A percentile compares a stretch with the other conserved stretches of the same genome.
phyloP scores from a whole-genome alignment of 176 grass and related monocot species.

The Oryza nivara region DNA sequence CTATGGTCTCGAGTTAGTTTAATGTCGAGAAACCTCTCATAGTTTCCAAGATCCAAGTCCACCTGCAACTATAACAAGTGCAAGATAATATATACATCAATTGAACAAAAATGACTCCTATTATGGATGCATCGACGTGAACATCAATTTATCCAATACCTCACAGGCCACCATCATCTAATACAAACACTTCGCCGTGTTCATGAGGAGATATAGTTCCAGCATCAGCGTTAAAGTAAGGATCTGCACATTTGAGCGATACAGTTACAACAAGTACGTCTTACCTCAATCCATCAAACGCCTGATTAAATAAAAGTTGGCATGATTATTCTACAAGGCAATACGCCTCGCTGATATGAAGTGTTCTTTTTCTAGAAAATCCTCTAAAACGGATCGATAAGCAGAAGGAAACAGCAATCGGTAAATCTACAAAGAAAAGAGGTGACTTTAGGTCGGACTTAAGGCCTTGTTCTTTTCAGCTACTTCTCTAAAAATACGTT shows the following conservation, averaged over 20 bases:
- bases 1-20: conserved; percentile 56
- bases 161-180: conserved; percentile 50
- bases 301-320: background rate
- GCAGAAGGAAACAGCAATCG: too few relatives aligned
- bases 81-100: background rate
- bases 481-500: too few relatives aligned
- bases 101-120: background rate
- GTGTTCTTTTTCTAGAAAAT: too few relatives aligned
- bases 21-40: conserved; percentile 57
- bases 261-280: background rate
- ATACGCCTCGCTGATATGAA: too few relatives aligned
- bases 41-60: conserved; percentile 62
- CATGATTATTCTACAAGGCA: too few relatives aligned
- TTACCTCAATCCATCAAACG: background rate
- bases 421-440: too few relatives aligned
- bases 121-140: background rate
- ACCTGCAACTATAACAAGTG: conserved; percentile 43
- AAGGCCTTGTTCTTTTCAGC: too few relatives aligned
- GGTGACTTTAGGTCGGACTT: too few relatives aligned
- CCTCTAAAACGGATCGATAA: too few relatives aligned
- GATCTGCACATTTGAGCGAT: conserved; percentile 30
- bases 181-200: conserved; percentile 48
- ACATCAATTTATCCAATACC: conserved; percentile 5
- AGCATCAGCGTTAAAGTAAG: conserved; percentile 54
- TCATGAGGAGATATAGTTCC: conserved; percentile 51